These are phyloP conservation scores for Asterella californica DNA, from an alignment of 225 moss, liverwort and hornwort species.

Conservation along the genomic window DNA sequence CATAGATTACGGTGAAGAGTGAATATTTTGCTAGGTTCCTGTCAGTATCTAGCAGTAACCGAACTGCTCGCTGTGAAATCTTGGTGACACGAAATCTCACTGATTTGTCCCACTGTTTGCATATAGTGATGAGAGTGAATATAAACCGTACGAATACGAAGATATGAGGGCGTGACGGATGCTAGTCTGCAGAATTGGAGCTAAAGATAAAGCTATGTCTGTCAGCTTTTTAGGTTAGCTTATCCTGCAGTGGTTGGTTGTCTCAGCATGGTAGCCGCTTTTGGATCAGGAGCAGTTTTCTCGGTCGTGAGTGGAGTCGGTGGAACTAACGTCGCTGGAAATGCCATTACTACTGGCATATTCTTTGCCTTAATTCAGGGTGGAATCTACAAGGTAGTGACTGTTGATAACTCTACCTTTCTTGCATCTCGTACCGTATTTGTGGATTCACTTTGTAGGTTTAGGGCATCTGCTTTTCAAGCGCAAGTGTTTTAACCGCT, in stretches of 20 bases:
- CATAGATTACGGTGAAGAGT: too few relatives aligned
- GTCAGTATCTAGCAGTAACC: too few relatives aligned
- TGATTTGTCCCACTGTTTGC: too few relatives aligned
- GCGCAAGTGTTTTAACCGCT: background rate
- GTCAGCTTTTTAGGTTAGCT: background rate
- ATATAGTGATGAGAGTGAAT: too few relatives aligned
- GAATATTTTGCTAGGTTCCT: too few relatives aligned
- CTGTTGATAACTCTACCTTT: background rate
- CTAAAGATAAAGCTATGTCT: background rate
- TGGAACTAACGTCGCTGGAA: conserved; percentile 76
- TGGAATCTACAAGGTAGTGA: conserved; percentile 68
- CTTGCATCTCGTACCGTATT: background rate
- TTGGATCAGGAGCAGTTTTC: conserved; percentile 93
- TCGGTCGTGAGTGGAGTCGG: conserved; percentile 92
- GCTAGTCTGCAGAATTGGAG: background rate
- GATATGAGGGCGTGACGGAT: background rate
- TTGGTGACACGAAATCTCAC: too few relatives aligned
- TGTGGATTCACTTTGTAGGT: background rate
- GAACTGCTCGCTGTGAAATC: too few relatives aligned
- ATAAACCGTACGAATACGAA: background rate
- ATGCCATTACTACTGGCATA: conserved; percentile 77
- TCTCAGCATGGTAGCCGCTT: conserved; percentile 84
- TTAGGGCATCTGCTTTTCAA: background rate
- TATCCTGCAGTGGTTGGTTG: background rate
- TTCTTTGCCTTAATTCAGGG: conserved; percentile 90